Evolutionary conservation across 805 yeast species (phyloP), one percentile per base, ranked within the genome.

Genomic region (Pichia rugopelliculosa): DNA sequence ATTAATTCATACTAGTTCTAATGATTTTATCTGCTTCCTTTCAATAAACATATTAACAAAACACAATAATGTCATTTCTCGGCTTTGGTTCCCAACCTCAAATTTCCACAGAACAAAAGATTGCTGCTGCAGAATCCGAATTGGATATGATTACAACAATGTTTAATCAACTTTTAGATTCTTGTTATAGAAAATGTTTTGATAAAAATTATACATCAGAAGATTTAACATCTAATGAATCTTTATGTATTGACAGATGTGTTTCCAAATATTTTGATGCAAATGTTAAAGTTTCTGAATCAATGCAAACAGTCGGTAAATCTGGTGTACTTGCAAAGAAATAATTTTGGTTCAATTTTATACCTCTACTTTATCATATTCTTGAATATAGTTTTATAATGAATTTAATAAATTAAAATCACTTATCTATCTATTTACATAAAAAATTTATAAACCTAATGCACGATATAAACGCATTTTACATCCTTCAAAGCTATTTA

Each of bases 101-200:
- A 65, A 62, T 81, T 54, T 73, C 84, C 23, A 76, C 88, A 37
- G 84, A 82, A 54, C 89, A 84, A 66, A 86, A 86, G 66, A 74
- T 86, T 52, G 76, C 76, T 60, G 96, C 96, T 56, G 99, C 99
- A 45, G 98, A 91, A 71, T 87, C 96, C 49, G 99, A 91, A 69
- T 77, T 91, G 56, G 99, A 91, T 67, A 84, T 93, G 82, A 96
- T 91, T 58, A 90, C 97, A 36, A 96, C 93, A 58, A 89, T 91
- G 97, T 91, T 91, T 80, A 91, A 91, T 79, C 77, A 62, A 60
- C 74, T 90, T 60, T 95, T 89, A 22, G 90, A 84, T 60, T 84
- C 87, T 57, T 90, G 98, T 66, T 93, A 90, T 68, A 67, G 71
- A 57, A 90, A 90, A 71, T 90, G 98, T 72, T 84, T 89, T 64